phyloP scores from a whole-genome alignment of 306 rosid genomes.

The Biancaea sappan region DNA sequence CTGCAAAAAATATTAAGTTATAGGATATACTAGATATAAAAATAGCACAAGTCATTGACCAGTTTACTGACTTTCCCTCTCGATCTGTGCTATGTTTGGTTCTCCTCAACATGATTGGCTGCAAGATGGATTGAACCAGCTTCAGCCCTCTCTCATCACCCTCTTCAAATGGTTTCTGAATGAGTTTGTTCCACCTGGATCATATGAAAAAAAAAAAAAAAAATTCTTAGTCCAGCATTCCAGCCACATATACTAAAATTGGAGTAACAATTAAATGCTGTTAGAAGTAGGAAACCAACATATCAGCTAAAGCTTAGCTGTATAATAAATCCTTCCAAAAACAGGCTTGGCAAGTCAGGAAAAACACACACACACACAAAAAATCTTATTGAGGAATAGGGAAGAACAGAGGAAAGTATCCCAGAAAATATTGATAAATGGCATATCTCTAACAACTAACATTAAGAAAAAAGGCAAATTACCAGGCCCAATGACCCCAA shows the following conservation, averaged over 20 bases:
- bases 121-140: conserved; percentile 88
- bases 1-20: conserved; percentile 54
- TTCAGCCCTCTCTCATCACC: conserved; percentile 93
- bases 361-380: not conserved
- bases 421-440: conserved; percentile 12
- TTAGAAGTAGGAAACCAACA: conserved; percentile 19
- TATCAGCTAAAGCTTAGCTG: conserved; percentile 11
- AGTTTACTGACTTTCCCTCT: conserved; percentile 71
- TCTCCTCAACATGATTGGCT: conserved; percentile 94
- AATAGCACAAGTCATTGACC: conserved; percentile 27
- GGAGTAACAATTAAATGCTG: conserved; percentile 16
- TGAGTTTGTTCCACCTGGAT: conserved; percentile 94
- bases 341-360: not conserved
- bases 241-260: conserved; percentile 33
- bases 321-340: conserved; percentile 1
- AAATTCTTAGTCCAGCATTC: conserved; percentile 29
- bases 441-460: conserved; percentile 15
- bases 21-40: conserved; percentile 24
- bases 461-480: conserved; percentile 30
- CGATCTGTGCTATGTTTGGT: conserved; percentile 89
- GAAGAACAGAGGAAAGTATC: conserved; percentile 1
- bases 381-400: conserved; percentile 9
- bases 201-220: conserved; percentile 34
- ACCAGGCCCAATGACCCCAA: conserved; percentile 99
- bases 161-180: conserved; percentile 95